phyloP scores from a whole-genome alignment of 768 basidiomycete genomes.

The Boletales sp. region DNA sequence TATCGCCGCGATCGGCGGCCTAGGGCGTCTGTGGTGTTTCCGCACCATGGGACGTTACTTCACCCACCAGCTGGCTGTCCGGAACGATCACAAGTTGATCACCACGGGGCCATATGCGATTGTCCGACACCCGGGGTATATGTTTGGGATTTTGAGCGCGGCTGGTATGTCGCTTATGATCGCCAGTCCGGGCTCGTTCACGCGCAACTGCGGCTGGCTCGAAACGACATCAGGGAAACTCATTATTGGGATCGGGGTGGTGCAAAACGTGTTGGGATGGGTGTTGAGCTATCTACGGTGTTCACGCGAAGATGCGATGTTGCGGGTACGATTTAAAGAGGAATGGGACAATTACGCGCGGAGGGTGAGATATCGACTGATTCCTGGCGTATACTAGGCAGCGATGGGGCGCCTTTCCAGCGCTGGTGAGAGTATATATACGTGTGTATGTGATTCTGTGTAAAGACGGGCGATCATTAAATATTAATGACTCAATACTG shows the following conservation, averaged over 20 bases:
- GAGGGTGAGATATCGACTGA: slow-evolving; percentile 23
- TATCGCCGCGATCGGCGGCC: slow-evolving; percentile 24
- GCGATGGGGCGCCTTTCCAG: too few species aligned
- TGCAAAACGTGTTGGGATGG: slow-evolving; percentile 23
- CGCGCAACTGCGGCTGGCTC: slow-evolving; percentile 26
- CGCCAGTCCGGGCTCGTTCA: slow-evolving; percentile 29
- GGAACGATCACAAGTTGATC: slow-evolving; percentile 28
- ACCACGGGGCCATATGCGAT: slow-evolving; percentile 34
- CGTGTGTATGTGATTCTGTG: too few species aligned
- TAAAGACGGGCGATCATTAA: too few species aligned
- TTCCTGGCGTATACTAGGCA: slow-evolving; percentile 26
- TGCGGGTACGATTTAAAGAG: slow-evolving; percentile 17
- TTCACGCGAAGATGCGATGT: slow-evolving; percentile 22
- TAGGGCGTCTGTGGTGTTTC: slow-evolving; percentile 37
- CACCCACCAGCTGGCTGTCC: slow-evolving; percentile 33
- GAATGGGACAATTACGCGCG: slow-evolving; percentile 24
- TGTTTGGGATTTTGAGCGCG: slow-evolving; percentile 20
- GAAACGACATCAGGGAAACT: slow-evolving; percentile 12
- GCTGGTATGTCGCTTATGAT: slow-evolving; percentile 31
- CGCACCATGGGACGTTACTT: slow-evolving; percentile 31
- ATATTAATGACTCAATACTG: too few species aligned
- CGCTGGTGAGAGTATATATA: too few species aligned
- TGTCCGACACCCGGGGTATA: slow-evolving; percentile 37
- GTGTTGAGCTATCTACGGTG: slow-evolving; percentile 29
- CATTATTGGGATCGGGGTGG: slow-evolving; percentile 26